Conservation (phyloP, 768 basidiomycete genomes). For the Lentinula guzmanii region DNA sequence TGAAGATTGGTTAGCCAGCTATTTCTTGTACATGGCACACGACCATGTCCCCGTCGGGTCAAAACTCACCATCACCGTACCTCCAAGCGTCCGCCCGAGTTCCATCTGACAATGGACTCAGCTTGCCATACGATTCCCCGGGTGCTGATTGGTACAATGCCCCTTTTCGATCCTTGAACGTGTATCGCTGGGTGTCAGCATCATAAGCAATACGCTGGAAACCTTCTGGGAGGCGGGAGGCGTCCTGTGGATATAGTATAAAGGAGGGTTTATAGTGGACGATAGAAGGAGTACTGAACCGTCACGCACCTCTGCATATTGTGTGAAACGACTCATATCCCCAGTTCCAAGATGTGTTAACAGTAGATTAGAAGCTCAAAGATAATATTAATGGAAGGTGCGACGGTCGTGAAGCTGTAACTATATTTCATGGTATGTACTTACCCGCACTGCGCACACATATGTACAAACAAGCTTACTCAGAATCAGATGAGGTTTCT, state of each 20-base stretch:
- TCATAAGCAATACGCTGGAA: slow-evolving; percentile 49
- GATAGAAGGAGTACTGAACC: not conserved
- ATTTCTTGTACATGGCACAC: not conserved
- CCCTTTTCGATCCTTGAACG: slow-evolving; percentile 40
- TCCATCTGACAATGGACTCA: slow-evolving; percentile 25
- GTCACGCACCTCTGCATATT: slow-evolving; percentile 28
- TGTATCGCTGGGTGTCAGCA: slow-evolving; percentile 44
- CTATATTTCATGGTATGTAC: too few relatives aligned
- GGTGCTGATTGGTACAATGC: slow-evolving; percentile 38
- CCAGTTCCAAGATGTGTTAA: too few relatives aligned
- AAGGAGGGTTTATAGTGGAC: not conserved
- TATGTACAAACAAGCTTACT: too few relatives aligned
- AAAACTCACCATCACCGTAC: not conserved
- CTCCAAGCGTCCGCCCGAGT: not conserved
- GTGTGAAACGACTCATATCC: slow-evolving; percentile 24
- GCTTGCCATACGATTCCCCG: slow-evolving; percentile 36
- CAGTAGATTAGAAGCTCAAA: not conserved
- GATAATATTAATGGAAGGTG: not conserved
- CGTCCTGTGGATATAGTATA: slow-evolving; percentile 22
- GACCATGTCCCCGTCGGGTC: not conserved
- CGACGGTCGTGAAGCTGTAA: too few relatives aligned
- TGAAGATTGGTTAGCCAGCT: too few relatives aligned
- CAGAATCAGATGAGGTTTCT: too few relatives aligned
- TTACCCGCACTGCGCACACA: too few relatives aligned
- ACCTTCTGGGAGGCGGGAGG: slow-evolving; percentile 36